Percentiles rank a stretch among this genome's conserved stretches.
Evolutionary conservation across 148 eudicot genomes (phyloP).

Genomic region (Pouteria glomerata): DNA sequence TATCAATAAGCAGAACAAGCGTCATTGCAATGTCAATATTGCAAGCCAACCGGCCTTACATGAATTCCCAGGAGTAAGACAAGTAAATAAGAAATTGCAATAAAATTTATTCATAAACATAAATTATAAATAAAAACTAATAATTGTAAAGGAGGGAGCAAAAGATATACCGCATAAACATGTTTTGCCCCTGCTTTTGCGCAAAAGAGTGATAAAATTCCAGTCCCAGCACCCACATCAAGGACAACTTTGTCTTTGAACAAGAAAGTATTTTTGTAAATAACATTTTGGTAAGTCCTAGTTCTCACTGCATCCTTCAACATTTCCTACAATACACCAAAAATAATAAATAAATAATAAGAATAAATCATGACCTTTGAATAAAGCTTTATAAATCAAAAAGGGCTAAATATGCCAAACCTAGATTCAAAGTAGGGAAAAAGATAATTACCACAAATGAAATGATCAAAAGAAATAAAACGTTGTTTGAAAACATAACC

Average conservation of each 20-base stretch:
- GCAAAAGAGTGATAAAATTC: conserved; percentile 93
- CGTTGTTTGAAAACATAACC: neutral
- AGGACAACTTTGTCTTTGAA: conserved; percentile 92
- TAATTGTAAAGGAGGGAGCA: neutral
- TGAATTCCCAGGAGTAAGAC: neutral
- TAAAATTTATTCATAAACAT: neutral
- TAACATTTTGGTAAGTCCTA: conserved; percentile 89
- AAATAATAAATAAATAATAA: neutral
- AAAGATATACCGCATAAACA: conserved; percentile 78
- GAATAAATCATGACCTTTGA: neutral
- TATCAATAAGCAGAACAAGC: no score
- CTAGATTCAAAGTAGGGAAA: neutral
- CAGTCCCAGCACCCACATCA: conserved; percentile 99
- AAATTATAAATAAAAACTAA: neutral
- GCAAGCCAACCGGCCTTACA: neutral
- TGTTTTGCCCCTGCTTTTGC: conserved; percentile 99
- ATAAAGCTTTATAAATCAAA: neutral
- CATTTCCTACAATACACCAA: conserved; percentile 77
- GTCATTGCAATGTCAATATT: neutral
- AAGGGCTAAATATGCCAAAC: neutral
- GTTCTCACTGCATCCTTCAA: conserved; percentile 93
- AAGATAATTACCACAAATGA: neutral
- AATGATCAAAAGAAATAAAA: neutral
- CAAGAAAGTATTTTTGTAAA: conserved; percentile 70
- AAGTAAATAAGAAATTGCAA: neutral